Evolutionary conservation across 208 protist genomes (phyloP), one percentile per base, ranked within the genome.

Genomic region (Acanthamoeba quina): DNA sequence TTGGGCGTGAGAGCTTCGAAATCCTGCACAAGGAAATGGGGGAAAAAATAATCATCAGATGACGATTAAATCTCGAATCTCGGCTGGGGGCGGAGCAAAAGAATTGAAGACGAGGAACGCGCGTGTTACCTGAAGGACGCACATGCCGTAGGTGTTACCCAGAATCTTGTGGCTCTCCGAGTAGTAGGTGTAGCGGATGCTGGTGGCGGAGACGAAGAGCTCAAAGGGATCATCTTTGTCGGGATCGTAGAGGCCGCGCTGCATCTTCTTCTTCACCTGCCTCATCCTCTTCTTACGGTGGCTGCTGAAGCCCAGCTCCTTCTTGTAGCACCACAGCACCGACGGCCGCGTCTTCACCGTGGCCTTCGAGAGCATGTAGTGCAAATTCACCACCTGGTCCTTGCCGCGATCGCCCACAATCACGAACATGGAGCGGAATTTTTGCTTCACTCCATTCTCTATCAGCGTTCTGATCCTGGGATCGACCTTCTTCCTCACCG

Each of bases 291-390:
- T 98, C 95, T 99, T 99, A 58, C 97, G 96, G 54, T 97, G 78
- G 82, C 95, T 99, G 64, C 97, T 98, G 95, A 99, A 99, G 94
- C 99, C 99, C 17, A 99, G 98, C 41, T 99, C 99, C 94, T 99
- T 99, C 96, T 99, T 99, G 98, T 99, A 99, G 97, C 99, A 99
- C 99, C 99, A 99, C 54, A 99, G 97, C 70, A 99, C 98, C 62
- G 96, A 98, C 34, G 99, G 99, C 90, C 99, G 98, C 0, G 98
- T 97, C 96, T 98, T 99, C 76, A 99, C 98, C 49, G 97, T 97
- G 7, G 99, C 98, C 93, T 99, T 99, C 17, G 98, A 99, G 56
- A 99, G 97, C 97, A 99, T 99, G 95, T 99, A 99, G 95, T 99
- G 99, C 19, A 99, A 96, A 95, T 99, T 99, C 2, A 99, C 98